These are phyloP conservation scores for Citrullus colocynthis DNA, from an alignment of 306 rosid genomes.

Conservation along the genomic window DNA sequence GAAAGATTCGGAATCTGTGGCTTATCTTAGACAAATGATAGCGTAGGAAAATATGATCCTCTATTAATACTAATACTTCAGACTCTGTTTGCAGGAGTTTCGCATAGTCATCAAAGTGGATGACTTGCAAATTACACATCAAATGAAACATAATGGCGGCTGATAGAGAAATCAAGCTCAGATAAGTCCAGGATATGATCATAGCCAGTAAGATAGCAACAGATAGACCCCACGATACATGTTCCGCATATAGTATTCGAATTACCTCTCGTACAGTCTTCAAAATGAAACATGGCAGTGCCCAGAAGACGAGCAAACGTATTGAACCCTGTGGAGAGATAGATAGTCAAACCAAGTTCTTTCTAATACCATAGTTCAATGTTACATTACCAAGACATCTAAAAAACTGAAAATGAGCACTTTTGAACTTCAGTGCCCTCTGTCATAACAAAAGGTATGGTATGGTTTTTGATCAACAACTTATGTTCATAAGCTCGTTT, in stretches of 20 bases:
- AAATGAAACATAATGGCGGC: conserved; percentile 26
- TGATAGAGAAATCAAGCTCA: conserved; percentile 18
- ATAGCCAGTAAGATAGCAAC: conserved; percentile 16
- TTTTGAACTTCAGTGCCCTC: background rate
- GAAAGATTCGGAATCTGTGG: conserved; percentile 36
- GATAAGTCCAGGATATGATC: conserved; percentile 27
- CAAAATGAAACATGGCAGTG: conserved; percentile 25
- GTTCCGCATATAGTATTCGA: conserved; percentile 6
- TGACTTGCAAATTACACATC: conserved; percentile 39
- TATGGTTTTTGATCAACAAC: background rate
- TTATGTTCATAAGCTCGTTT: background rate
- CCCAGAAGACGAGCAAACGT: conserved; percentile 23
- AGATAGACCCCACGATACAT: conserved; percentile 19
- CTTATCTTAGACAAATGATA: conserved; percentile 36
- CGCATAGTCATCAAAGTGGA: conserved; percentile 36
- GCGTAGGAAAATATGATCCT: conserved; percentile 26
- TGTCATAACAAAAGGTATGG: background rate
- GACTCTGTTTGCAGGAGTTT: conserved; percentile 31
- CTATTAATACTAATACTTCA: conserved; percentile 25
- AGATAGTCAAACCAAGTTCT: background rate
- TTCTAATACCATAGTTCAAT: background rate
- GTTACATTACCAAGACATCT: background rate
- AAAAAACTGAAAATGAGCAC: background rate
- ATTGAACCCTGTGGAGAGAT: conserved; percentile 19
- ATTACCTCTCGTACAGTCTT: conserved; percentile 24